A percentile compares a stretch with the other conserved stretches of the same genome.
These are phyloP conservation scores for Daldinia childiae DNA, from an alignment of 495 filamentous ascomycete species.

Conservation along the genomic window DNA sequence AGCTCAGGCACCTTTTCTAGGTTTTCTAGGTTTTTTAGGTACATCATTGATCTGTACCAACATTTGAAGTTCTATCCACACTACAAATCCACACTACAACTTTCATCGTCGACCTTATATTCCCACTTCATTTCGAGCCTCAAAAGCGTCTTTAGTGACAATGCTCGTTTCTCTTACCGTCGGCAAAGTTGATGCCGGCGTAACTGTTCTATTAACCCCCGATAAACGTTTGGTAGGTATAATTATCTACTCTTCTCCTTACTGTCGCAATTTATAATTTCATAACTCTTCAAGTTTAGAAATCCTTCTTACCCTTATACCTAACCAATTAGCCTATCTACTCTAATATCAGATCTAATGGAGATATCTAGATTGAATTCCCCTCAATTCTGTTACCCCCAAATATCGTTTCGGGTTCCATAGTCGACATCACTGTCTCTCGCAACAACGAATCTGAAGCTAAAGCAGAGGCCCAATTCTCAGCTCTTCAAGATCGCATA, in stretches of 20 bases:
- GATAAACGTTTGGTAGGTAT: conserved; percentile 90
- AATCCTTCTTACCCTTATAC: not conserved
- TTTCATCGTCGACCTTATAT: conserved; percentile 2
- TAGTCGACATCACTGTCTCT: conserved; percentile 96
- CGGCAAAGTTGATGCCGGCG: conserved; percentile 98
- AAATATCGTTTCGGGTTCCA: conserved; percentile 92
- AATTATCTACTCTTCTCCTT: conserved; percentile 1
- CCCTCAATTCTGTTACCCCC: conserved; percentile 95
- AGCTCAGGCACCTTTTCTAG: not conserved
- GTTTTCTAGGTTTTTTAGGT: not conserved
- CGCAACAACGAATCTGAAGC: conserved; percentile 84
- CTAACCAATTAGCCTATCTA: conserved; percentile 6
- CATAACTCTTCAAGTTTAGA: not conserved
- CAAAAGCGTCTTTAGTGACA: conserved; percentile 34
- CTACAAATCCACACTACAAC: not conserved
- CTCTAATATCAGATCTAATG: conserved; percentile 14
- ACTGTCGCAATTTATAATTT: conserved; percentile 20
- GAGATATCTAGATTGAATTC: conserved; percentile 88
- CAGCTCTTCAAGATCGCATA: conserved; percentile 86
- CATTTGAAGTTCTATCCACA: not conserved
- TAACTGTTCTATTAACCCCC: conserved; percentile 94
- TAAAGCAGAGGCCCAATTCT: conserved; percentile 76
- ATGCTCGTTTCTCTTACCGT: conserved; percentile 99
- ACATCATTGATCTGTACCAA: conserved; percentile 4
- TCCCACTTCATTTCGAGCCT: conserved; percentile 7